phyloP scores from a whole-genome alignment of 805 yeast genomes.

The Zygosaccharomyces siamensis region DNA sequence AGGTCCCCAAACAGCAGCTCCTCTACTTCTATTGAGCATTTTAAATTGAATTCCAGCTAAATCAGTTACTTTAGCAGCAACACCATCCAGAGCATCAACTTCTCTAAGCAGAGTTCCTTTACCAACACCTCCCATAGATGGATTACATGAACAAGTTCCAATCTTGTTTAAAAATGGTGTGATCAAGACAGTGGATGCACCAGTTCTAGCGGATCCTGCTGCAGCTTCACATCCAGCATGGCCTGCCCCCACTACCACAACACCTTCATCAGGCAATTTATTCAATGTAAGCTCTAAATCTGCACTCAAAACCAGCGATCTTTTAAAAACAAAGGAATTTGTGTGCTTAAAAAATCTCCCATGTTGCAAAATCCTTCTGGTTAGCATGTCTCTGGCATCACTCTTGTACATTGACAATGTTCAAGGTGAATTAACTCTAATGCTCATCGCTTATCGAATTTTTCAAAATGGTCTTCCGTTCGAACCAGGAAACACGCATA shows the following conservation, averaged over 20 bases:
- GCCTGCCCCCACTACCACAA: constrained; percentile 92
- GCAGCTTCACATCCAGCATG: constrained; percentile 99
- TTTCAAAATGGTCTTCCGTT: neutral
- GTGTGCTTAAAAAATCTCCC: too few species aligned
- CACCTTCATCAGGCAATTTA: constrained; percentile 34
- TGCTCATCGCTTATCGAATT: neutral
- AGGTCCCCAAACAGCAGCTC: constrained; percentile 97
- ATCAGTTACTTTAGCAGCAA: constrained; percentile 81
- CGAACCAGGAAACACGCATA: neutral
- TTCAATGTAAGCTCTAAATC: constrained; percentile 12
- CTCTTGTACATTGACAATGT: neutral
- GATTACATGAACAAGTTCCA: constrained; percentile 96
- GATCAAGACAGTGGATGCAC: constrained; percentile 50
- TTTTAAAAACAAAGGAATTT: neutral
- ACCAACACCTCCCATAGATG: constrained; percentile 97
- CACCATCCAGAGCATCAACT: constrained; percentile 95
- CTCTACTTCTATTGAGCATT: constrained; percentile 77
- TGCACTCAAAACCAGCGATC: constrained; percentile 12
- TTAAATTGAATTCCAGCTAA: constrained; percentile 89
- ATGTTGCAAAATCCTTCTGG: neutral
- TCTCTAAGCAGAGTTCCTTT: constrained; percentile 90
- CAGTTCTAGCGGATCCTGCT: constrained; percentile 83
- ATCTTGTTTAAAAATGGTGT: constrained; percentile 73
- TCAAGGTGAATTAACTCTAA: neutral
- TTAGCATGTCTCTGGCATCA: neutral